phyloP scores from a whole-genome alignment of 805 yeast genomes.

The Starmerella etchellsii region DNA sequence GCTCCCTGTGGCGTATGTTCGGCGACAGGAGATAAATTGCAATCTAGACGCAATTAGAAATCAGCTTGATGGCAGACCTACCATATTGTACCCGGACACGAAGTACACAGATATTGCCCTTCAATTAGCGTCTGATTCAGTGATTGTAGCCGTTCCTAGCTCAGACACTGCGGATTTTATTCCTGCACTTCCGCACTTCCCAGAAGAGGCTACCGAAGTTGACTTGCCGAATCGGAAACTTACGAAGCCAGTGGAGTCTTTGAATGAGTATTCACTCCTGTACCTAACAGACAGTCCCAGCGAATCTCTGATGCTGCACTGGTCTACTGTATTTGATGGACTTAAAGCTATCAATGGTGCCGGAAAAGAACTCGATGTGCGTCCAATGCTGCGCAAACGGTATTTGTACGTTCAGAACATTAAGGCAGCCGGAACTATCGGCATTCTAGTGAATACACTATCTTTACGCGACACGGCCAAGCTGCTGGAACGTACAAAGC shows the following conservation, averaged over 20 bases:
- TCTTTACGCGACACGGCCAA: conserved; percentile 62
- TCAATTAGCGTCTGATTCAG: conserved; percentile 24
- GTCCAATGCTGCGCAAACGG: conserved; percentile 68
- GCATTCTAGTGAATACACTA: conserved; percentile 78
- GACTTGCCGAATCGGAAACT: conserved; percentile 16
- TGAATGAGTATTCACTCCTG: conserved; percentile 3
- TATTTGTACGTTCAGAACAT: conserved; percentile 81
- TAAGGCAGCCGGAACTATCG: conserved; percentile 82
- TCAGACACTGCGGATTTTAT: conserved; percentile 16
- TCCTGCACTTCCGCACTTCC: conserved; percentile 8
- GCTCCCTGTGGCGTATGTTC: conserved; percentile 67
- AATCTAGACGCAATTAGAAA: conserved; percentile 31
- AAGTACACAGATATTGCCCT: conserved; percentile 40
- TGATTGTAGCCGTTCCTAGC: conserved; percentile 23
- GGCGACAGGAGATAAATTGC: conserved; percentile 37
- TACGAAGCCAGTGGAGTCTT: not conserved
- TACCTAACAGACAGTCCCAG: conserved; percentile 42
- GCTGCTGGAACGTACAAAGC: conserved; percentile 48
- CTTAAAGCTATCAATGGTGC: conserved; percentile 4
- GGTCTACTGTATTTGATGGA: conserved; percentile 52
- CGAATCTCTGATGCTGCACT: conserved; percentile 60
- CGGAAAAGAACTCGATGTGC: conserved; percentile 27
- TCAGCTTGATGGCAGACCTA: not conserved
- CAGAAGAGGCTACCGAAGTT: not conserved
- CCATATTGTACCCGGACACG: conserved; percentile 57